A percentile compares a stretch with the other conserved stretches of the same genome.
Conservation (phyloP, 139 green algal species). For the Chlamydomonas sphaeroides region DNA sequence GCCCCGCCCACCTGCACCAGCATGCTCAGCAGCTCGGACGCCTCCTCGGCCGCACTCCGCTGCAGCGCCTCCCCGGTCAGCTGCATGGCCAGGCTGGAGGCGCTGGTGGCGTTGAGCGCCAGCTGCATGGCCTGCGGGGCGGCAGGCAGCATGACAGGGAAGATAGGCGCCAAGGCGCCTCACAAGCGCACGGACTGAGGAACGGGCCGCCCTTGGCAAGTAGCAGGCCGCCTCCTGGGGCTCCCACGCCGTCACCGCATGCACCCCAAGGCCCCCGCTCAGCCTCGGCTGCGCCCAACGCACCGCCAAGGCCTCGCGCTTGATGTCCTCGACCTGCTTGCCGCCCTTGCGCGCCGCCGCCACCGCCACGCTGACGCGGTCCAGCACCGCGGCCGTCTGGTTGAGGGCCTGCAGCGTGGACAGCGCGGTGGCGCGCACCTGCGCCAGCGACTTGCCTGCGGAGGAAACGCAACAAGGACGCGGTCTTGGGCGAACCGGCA, state of each 20-base stretch:
- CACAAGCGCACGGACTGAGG: no score
- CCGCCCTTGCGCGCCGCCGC: slow-evolving; percentile 38
- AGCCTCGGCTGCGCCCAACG: no score
- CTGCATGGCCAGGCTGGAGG: slow-evolving; percentile 51
- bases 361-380: slow-evolving; percentile 43
- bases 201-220: no score
- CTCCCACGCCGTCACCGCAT: no score
- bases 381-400: slow-evolving; percentile 50
- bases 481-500: no score
- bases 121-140: slow-evolving; percentile 45
- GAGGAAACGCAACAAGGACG: no score
- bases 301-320: slow-evolving; percentile 18
- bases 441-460: slow-evolving; percentile 55
- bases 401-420: slow-evolving; percentile 52
- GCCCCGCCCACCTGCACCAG: slow-evolving; percentile 45
- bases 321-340: slow-evolving; percentile 41
- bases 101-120: slow-evolving; percentile 66
- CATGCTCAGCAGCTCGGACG: slow-evolving; percentile 58
- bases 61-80: slow-evolving; percentile 57
- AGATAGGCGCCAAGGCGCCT: not conserved
- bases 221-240: no score
- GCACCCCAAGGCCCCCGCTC: no score
- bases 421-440: slow-evolving; percentile 55
- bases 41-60: slow-evolving; percentile 54
- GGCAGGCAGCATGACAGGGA: no score